Conservation (phyloP, 2,329 filamentous ascomycete species). For the Paramyrothecium roridum region DNA sequence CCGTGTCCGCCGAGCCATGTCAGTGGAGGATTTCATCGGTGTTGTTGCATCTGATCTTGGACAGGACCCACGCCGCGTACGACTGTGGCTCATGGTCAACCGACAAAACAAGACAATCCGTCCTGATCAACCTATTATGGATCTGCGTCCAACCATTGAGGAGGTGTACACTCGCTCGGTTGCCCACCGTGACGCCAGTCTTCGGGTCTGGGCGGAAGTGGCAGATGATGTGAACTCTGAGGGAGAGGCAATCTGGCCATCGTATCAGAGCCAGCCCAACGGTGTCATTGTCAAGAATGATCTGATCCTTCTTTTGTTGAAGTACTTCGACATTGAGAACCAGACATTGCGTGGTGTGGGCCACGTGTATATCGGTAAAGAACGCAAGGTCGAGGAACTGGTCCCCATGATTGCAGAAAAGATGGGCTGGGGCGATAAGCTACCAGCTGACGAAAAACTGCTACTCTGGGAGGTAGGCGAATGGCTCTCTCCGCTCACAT, state of each 20-base stretch:
- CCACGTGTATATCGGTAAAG: conserved; percentile 82
- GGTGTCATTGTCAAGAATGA: conserved; percentile 58
- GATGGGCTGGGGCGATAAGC: conserved; percentile 83
- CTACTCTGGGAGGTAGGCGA: conserved; percentile 70
- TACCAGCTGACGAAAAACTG: conserved; percentile 58
- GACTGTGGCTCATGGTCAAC: conserved; percentile 97
- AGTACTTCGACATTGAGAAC: conserved; percentile 78
- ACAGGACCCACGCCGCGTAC: conserved; percentile 65
- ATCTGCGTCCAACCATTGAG: conserved; percentile 72
- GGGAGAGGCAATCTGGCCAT: conserved; percentile 71
- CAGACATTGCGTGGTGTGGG: conserved; percentile 76
- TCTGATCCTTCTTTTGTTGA: conserved; percentile 81
- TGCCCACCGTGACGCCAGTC: conserved; percentile 64
- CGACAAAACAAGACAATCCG: conserved; percentile 95
- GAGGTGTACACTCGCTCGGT: conserved; percentile 56
- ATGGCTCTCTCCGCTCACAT: background rate
- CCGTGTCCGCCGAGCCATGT: conserved; percentile 71
- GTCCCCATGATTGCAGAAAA: conserved; percentile 72
- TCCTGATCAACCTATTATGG: conserved; percentile 82
- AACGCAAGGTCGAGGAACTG: conserved; percentile 84
- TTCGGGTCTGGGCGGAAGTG: conserved; percentile 86
- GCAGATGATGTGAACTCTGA: conserved; percentile 63
- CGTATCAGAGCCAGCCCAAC: conserved; percentile 55
- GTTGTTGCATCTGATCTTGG: conserved; percentile 68
- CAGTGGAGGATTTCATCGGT: conserved; percentile 70